phyloP scores from a whole-genome alignment of 2,329 filamentous ascomycete genomes.

The Fusarium veterinarium region DNA sequence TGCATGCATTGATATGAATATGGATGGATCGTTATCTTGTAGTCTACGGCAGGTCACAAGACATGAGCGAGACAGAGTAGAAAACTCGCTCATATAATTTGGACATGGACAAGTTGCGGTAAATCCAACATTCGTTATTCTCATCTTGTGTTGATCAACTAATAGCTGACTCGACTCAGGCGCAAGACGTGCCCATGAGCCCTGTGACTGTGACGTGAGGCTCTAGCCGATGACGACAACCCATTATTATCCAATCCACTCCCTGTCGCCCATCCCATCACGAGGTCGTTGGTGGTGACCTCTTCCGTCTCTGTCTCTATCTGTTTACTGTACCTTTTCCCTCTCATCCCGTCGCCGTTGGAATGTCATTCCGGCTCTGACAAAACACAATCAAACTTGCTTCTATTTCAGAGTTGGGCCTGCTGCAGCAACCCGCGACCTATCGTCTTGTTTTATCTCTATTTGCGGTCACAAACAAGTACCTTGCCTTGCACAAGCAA shows the following conservation, averaged over 20 bases:
- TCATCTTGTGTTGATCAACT: background rate
- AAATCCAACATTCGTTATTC: background rate
- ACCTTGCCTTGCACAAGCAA: conserved; percentile 11
- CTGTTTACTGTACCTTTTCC: background rate
- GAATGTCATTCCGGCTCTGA: background rate
- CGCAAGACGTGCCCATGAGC: conserved; percentile 16
- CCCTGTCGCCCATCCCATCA: conserved; percentile 42
- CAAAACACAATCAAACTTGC: background rate
- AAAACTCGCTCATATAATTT: background rate
- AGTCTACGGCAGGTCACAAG: conserved; percentile 8
- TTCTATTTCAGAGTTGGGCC: conserved; percentile 4
- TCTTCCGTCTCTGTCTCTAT: background rate
- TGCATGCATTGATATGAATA: conserved; percentile 13
- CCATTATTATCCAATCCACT: conserved; percentile 34
- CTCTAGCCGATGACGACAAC: conserved; percentile 46
- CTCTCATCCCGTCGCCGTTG: background rate
- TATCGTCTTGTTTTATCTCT: background rate
- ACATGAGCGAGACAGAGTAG: conserved; percentile 1
- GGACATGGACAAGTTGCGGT: conserved; percentile 4
- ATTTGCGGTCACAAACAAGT: conserved; percentile 17
- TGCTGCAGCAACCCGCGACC: conserved; percentile 17
- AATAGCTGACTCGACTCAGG: conserved; percentile 10
- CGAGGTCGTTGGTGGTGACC: conserved; percentile 41
- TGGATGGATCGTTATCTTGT: conserved; percentile 20
- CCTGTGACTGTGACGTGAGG: conserved; percentile 39